Evolutionary conservation across 1,139 yeast species (phyloP).

Genomic region (Yamadazyma spencermartinsiae): DNA sequence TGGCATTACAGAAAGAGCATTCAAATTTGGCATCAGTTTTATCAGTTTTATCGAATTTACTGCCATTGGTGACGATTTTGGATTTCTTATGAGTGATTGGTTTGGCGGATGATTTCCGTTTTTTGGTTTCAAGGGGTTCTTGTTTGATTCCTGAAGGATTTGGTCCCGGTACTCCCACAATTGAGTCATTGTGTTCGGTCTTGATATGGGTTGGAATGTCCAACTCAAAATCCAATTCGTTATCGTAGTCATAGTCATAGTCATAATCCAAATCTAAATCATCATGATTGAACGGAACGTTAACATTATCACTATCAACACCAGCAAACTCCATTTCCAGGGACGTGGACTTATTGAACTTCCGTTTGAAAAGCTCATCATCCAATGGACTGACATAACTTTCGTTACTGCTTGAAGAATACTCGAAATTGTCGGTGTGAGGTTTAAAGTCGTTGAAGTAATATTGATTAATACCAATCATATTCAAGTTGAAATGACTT

Average conservation of each 20-base stretch:
- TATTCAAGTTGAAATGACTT: conserved; percentile 22
- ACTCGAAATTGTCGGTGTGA: conserved; percentile 15
- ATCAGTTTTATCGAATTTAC: conserved; percentile 4
- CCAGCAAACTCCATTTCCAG: conserved; percentile 2
- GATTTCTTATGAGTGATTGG: background rate
- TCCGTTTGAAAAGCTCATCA: conserved; percentile 63
- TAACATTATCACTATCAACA: background rate
- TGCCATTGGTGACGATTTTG: background rate
- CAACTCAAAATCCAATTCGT: conserved; percentile 3
- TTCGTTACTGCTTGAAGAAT: conserved; percentile 26
- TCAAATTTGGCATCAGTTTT: conserved; percentile 14
- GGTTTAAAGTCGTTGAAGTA: conserved; percentile 25
- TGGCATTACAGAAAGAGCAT: conserved; percentile 48
- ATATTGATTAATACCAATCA: conserved; percentile 17
- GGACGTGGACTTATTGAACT: conserved; percentile 3
- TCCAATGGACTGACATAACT: conserved; percentile 41
- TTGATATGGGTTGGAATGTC: background rate
- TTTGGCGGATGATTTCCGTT: conserved; percentile 3
- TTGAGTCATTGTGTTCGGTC: no score
- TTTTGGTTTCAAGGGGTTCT: conserved; percentile 5
- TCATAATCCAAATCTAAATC: conserved; percentile 2
- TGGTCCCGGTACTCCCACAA: background rate
- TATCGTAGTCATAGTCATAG: conserved; percentile 1
- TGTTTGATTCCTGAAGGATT: no score
- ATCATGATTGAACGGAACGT: conserved; percentile 1